A percentile compares a stretch with the other conserved stretches of the same genome.
Evolutionary conservation across 2,329 filamentous ascomycete species (phyloP).

Genomic region (Xenoacremonium recifei): DNA sequence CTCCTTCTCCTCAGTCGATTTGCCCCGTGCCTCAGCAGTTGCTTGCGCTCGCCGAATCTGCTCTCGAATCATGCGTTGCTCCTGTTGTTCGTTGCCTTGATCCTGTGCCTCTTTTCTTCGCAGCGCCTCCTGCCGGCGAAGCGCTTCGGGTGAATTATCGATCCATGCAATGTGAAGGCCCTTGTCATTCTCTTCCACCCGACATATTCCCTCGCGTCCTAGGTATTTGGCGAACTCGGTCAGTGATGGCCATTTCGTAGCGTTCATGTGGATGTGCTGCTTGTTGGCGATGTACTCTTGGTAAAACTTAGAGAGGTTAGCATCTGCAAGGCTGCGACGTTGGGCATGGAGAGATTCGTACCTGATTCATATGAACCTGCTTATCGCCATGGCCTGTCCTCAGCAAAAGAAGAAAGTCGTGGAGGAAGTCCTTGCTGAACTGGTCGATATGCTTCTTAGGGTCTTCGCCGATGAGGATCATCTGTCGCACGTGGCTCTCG

Average conservation of each 20-base stretch:
- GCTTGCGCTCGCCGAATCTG: conserved; percentile 77
- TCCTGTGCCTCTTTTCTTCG: conserved; percentile 82
- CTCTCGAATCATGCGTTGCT: conserved; percentile 77
- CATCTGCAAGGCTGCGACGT: too few species aligned
- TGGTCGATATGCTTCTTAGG: conserved; percentile 80
- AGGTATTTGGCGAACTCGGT: conserved; percentile 89
- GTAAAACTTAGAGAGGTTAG: too few species aligned
- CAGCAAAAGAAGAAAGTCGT: conserved; percentile 75
- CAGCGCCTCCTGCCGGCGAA: conserved; percentile 77
- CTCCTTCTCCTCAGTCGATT: conserved; percentile 39
- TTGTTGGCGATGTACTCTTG: conserved; percentile 89
- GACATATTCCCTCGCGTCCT: conserved; percentile 81
- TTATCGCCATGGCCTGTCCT: conserved; percentile 89
- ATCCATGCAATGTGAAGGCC: conserved; percentile 87
- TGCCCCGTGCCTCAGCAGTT: conserved; percentile 39
- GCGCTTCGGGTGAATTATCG: conserved; percentile 83
- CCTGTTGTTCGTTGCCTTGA: conserved; percentile 85
- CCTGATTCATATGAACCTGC: conserved; percentile 81
- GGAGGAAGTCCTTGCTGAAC: conserved; percentile 77
- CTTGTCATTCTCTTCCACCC: conserved; percentile 86
- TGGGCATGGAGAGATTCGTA: too few species aligned
- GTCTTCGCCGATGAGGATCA: conserved; percentile 83
- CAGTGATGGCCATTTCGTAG: conserved; percentile 83
- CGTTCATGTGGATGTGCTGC: conserved; percentile 90
- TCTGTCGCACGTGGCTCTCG: conserved; percentile 86